Percentiles rank a stretch among this genome's conserved stretches.
phyloP scores from a whole-genome alignment of 2,329 filamentous ascomycete species.

The Xylariaceae sp. region DNA sequence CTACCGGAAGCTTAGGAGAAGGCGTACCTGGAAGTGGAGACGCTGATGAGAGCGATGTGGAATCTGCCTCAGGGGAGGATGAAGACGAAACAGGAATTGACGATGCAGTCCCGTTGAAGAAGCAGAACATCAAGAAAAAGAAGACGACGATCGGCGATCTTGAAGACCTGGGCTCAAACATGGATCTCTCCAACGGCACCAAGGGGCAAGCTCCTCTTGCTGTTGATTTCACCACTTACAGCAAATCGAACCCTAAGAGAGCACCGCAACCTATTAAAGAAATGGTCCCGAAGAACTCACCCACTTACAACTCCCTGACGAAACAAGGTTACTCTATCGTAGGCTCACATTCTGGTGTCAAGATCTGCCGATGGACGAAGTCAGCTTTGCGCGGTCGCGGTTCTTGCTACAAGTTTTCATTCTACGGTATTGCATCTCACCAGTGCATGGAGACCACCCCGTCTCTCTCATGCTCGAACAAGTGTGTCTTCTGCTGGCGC shows the following conservation, averaged over 20 bases:
- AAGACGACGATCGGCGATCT: constrained; percentile 62
- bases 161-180: constrained; percentile 71
- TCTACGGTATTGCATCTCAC: constrained; percentile 94
- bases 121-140: constrained; percentile 38
- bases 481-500: constrained; percentile 98
- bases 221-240: constrained; percentile 79
- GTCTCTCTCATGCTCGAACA: constrained; percentile 92
- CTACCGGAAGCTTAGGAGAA: constrained; percentile 55
- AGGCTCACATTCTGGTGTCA: constrained; percentile 91
- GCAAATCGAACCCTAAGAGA: constrained; percentile 45
- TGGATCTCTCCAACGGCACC: constrained; percentile 40
- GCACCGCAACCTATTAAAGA: constrained; percentile 59
- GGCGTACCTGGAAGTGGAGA: constrained; percentile 76
- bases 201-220: constrained; percentile 52
- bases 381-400: constrained; percentile 88
- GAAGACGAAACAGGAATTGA: constrained; percentile 50
- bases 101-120: constrained; percentile 40
- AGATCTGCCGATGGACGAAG: constrained; percentile 98
- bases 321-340: constrained; percentile 97
- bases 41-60: constrained; percentile 77
- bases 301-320: constrained; percentile 81
- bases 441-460: constrained; percentile 98
- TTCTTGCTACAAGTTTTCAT: constrained; percentile 95
- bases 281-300: constrained; percentile 90
- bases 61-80: constrained; percentile 53